Evolutionary conservation across 1,139 yeast genomes (phyloP), one percentile per base, ranked within the genome.

Genomic region (Lodderomyces jiufengensis): DNA sequence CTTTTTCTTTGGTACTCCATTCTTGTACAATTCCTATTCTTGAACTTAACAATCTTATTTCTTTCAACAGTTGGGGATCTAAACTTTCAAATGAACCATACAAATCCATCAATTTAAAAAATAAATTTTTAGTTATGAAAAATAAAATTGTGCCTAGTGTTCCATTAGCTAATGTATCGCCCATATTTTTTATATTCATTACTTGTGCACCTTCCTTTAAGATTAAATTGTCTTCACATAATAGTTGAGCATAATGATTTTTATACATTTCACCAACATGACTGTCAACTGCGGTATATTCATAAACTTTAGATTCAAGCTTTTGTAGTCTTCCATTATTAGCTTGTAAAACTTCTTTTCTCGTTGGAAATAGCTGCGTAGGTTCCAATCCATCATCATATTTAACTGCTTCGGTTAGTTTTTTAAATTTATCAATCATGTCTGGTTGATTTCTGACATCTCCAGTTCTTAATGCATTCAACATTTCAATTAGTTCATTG

Each of bases 331-430:
- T 68, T 24, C 63, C 46, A 22, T 64, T 55, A 51, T 88, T 88
- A 1, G 95, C 87, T 15, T 57, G 43, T 32, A 80, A 83, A 2
- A 88, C 97, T 51, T 86, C 94, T 24, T 67, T 60, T 47, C 94
- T 70, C 0, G 86, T 78, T 0, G 95, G 84, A 51, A 73, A 87
- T 29, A 86, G 61, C 52, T 83, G 94, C 0, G 95, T 84, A 5
- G 96, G 95, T 44, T 70, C 79, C 16, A 87, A 76, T 0, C 90
- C 92, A 57, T 86, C 95, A 1, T 63, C 61, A 49, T 84, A 86
- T 0, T 43, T 44, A 1, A 85, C 76, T 2, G 63, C 61, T 44
- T 92, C 66, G 14, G 70, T 64, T 18, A 87, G 63, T 2, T 55
- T 50, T 25, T 55, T 49, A 45, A 87, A 78, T 38, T 70, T 64